Evolutionary conservation across 768 basidiomycete genomes (phyloP), one percentile per base, ranked within the genome.

Genomic region (Xerocomellus intermedius): DNA sequence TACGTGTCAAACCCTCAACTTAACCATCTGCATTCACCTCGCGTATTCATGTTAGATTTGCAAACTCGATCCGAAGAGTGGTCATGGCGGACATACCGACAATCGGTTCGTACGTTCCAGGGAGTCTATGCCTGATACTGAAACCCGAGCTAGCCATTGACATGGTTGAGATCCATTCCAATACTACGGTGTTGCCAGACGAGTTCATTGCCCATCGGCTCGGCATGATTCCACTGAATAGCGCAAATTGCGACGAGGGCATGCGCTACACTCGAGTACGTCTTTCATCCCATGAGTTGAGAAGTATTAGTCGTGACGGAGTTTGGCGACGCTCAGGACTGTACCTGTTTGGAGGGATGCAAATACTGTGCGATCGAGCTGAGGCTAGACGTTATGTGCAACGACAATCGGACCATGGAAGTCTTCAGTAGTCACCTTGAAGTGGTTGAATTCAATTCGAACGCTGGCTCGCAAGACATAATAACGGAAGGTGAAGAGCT

Each of bases 21-120:
- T 19, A 17, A 42, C 14, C 44, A 46, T 50, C 50, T 39, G 14
- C 41, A 44, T 57, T 61, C 41, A 62, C 46, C 43, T 16, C 48
- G 22, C n/a, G 54, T 52, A n/a, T 60, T 55, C 32, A 42, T 35
- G 35, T 60, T 26, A 94, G 94, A 43, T 89, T 96, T 63, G 96
- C 96, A 50, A 99, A 99, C 73, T 95, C 95, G 7, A 68, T 99
- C 38, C 83, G 97, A 64, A 81, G 97, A 63, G 89, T 93, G 37
- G 87, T 98, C 77, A 95, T 98, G 74, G 96, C 97, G 28, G 94
- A 98, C 72, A 86, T 99, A 59, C 91, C 95, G 17, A 98, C 97
- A 54, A 82, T 99, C 58, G 94, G 95, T 94, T 67, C 68, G 90
- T 78, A 35, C 24, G 7, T 16, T 30, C 37, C 37, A 48, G 14